Base-by-base conservation (phyloP, 2,329 filamentous ascomycete genomes). In the Diplodia mutila region DNA sequence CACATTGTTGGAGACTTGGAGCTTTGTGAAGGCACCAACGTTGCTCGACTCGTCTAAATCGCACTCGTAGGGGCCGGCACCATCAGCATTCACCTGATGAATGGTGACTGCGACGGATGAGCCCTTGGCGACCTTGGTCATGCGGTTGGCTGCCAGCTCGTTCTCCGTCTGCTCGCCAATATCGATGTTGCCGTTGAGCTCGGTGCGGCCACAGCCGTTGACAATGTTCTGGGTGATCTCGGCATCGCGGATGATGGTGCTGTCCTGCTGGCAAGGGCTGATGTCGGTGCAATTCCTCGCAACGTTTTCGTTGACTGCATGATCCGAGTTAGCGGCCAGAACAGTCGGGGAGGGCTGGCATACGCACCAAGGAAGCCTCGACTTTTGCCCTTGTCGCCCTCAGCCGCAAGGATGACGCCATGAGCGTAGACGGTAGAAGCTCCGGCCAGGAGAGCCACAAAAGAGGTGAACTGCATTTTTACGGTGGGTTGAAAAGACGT, bases 1-100 rank as follows among this genome's bases (percentile, higher is more conserved):
- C 9, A 89, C 82, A 68, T 89, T 89, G 77, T 89, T 85, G 66
- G 82, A 80, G 5, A 89, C 85, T 9, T 80, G 81, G 34, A 88
- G 76, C 25, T 82, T 82, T 65, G 83, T 79, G 59, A 80, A 81
- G 68, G 80, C 75, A 25, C 81, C 83, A 27, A 74, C 73, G 48
- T 63, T 63, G 46, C 82, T 81, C 16, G 79, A 81, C 71, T 81
- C 42, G 37, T 69, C 68, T 18, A 67, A 52, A 27, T 64, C 53
- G 42, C 66, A 66, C 54, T 53, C 55, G 52, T 65, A 88, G 1
- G 86, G 86, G 0, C 85, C 85, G 18, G 84, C 84, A 21, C 85
- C 85, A 69, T 85, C 84, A 9, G 82, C 81, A 71, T 86, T 85
- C 67, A 85, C 82, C 73, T 87, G 85, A 71, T 86, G 84, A 46